phyloP scores from a whole-genome alignment of 2,329 filamentous ascomycete species.

The Diaporthe citri region DNA sequence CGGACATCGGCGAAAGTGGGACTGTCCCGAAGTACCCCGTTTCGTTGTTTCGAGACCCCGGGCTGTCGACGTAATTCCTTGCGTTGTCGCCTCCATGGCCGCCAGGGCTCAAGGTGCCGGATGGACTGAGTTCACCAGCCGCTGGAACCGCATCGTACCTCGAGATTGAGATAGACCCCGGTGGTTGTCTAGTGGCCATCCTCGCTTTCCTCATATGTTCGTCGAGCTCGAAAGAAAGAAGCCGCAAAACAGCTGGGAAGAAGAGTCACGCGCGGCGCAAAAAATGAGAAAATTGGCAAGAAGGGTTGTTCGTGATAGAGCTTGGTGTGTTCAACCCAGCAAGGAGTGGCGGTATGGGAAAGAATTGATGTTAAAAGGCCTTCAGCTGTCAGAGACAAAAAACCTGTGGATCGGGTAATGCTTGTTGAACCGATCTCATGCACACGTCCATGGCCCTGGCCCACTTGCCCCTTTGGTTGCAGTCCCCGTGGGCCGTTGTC shows the following conservation, averaged over 20 bases:
- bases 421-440: neutral
- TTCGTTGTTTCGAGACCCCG: neutral
- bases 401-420: neutral
- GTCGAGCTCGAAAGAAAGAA: neutral
- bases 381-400: neutral
- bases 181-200: neutral
- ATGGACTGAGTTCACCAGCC: neutral
- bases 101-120: neutral
- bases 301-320: neutral
- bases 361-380: neutral
- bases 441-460: neutral
- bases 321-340: neutral
- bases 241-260: neutral
- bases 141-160: neutral
- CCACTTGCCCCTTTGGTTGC: conserved; percentile 24
- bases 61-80: neutral
- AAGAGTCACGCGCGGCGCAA: neutral
- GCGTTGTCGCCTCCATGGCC: neutral
- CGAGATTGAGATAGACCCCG: neutral
- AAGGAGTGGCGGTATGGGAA: neutral
- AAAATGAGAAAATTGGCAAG: neutral
- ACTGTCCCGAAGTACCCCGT: neutral
- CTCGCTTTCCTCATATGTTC: neutral
- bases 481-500: neutral
- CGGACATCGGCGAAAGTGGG: neutral